Evolutionary conservation across 169 alveolate species (phyloP).

Genomic region (Eimeria necatrix): DNA sequence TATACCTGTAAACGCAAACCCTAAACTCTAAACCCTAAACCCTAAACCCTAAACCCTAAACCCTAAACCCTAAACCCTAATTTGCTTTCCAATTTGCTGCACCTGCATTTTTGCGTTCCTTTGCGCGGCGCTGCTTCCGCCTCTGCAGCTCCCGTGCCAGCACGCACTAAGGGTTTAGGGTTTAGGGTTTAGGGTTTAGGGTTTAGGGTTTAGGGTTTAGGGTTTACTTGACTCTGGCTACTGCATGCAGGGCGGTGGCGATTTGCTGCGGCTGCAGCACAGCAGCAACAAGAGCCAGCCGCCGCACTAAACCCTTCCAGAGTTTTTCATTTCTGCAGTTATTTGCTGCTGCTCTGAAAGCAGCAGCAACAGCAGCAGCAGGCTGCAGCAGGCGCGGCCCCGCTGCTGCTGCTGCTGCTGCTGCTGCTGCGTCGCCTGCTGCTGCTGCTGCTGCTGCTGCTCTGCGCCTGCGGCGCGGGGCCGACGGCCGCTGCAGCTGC

Average conservation of each 20-base stretch:
- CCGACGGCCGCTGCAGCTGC: conserved; percentile 34
- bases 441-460: background rate
- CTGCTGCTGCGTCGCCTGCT: background rate
- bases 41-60: conserved; percentile 38
- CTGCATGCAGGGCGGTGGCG: background rate
- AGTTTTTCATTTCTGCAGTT: background rate
- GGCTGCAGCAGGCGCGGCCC: conserved; percentile 40
- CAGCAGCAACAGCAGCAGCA: conserved; percentile 23
- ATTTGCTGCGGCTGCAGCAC: background rate
- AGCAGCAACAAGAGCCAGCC: conserved; percentile 31
- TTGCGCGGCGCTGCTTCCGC: background rate
- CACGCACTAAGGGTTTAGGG: background rate
- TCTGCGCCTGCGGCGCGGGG: background rate
- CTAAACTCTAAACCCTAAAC: background rate
- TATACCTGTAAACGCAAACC: background rate
- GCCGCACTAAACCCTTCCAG: background rate
- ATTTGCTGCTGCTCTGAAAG: conserved; percentile 22
- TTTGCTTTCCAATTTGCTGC: background rate
- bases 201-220: background rate
- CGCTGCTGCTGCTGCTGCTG: background rate
- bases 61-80: background rate
- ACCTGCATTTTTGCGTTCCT: background rate
- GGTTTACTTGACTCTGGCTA: conserved; percentile 24
- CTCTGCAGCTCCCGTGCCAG: background rate
- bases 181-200: background rate